phyloP scores from a whole-genome alignment of 1,284 basidiomycete species.

The Moesziomyces sp. region DNA sequence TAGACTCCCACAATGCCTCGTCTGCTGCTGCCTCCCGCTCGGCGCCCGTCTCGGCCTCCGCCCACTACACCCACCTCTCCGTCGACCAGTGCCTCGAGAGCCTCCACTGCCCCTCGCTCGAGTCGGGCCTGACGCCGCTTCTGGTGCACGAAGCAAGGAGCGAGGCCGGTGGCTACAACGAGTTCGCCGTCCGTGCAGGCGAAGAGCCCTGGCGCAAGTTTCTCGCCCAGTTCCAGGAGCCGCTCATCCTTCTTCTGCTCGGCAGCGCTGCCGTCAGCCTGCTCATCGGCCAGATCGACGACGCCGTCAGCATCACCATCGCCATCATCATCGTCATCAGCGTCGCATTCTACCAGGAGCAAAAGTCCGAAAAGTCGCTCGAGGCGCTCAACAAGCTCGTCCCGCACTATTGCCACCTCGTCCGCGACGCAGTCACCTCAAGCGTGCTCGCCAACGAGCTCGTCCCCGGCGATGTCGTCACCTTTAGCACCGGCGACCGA shows the following conservation, averaged over 20 bases:
- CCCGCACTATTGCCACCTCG: conserved; percentile 91
- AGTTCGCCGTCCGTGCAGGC: conserved; percentile 86
- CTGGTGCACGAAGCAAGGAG: conserved; percentile 39
- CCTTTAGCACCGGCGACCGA: conserved; percentile 86
- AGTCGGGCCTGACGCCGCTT: conserved; percentile 37
- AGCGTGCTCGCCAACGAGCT: conserved; percentile 91
- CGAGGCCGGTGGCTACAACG: conserved; percentile 72
- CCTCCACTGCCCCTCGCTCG: conserved; percentile 49
- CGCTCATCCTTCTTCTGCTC: conserved; percentile 87
- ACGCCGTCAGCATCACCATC: conserved; percentile 91
- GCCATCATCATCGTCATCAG: conserved; percentile 92
- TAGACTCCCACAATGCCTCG: conserved; percentile 13
- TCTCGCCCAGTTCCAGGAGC: conserved; percentile 91
- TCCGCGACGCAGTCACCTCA: conserved; percentile 73
- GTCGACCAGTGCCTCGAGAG: conserved; percentile 39
- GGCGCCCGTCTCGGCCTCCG: conserved; percentile 28
- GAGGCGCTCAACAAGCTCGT: conserved; percentile 96
- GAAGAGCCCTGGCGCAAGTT: conserved; percentile 88
- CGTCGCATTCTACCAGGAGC: conserved; percentile 95
- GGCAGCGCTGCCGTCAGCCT: conserved; percentile 87
- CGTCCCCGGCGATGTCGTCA: conserved; percentile 92
- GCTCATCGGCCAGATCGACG: conserved; percentile 91
- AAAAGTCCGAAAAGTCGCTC: conserved; percentile 90
- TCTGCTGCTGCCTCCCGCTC: conserved; percentile 2
- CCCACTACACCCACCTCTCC: conserved; percentile 44